Base-by-base conservation (phyloP, 768 basidiomycete genomes). In the Rhizopogon salebrosus region DNA sequence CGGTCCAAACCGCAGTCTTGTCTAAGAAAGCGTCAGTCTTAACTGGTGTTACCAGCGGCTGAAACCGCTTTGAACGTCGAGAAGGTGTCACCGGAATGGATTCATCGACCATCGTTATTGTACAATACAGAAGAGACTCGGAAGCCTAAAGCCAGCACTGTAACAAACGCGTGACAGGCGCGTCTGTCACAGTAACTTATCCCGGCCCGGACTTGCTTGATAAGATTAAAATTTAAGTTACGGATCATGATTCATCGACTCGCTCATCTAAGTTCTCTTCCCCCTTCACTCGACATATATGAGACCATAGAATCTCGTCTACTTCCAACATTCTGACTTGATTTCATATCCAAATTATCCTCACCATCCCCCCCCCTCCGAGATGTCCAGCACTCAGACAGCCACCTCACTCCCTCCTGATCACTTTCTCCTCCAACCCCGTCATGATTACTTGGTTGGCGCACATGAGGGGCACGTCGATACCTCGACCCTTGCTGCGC, bases 401-500 rank as follows among this genome's bases (percentile, higher is more conserved):
- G 16, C 26, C 18, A 5, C 26, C n/a, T 22, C 41, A 5, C 54
- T 60, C 18, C 64, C 63, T 31, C 58, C 63, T 14, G 55, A 63
- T 8, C 72, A 72, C 51, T 75, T 72, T 22, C 65, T 74, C 26
- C 60, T 59, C 8, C 71, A 68, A 14, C 63, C 68, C 20, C 73
- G 70, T 40, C 69, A 64, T 3, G 70, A 70, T 41, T 27, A 57
- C 48, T 43, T 66, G 16, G 48, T 67, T 3, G 65, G 63, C 37
- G 45, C 48, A 11, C 41, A 31, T 6, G 62, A 61, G 14, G 64
- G 65, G 3, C 56, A 57, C 18, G 62, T 72, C 40, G 81, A 83
- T 55, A 80, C 78, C 13, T 76, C 80, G 20, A 86, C 88, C 11
- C 80, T 89, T 54, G 86, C 88, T 9, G 85, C 87, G 3, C 87